These are phyloP conservation scores for Phytophthora tubulina DNA, from an alignment of 352 stramenopile genomes.

Conservation along the genomic window DNA sequence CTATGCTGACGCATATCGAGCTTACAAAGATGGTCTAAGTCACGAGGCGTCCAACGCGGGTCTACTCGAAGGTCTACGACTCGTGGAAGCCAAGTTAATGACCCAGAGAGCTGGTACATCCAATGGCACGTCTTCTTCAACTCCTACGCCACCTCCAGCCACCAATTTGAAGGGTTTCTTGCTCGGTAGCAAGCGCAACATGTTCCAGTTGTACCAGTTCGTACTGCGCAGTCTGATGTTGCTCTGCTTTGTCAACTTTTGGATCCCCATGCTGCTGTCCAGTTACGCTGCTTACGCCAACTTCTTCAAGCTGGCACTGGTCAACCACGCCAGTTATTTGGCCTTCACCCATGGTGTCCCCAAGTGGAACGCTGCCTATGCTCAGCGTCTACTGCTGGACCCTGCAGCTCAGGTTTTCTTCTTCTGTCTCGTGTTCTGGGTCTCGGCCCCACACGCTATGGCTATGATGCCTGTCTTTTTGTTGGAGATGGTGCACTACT, in stretches of 20 bases:
- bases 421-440: conserved; percentile 89
- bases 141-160: conserved; percentile 15
- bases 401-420: conserved; percentile 85
- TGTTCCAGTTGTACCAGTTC: conserved; percentile 84
- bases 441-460: conserved; percentile 78
- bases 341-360: conserved; percentile 82
- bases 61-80: conserved; percentile 73
- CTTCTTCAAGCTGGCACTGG: conserved; percentile 87
- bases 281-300: conserved; percentile 59
- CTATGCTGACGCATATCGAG: conserved; percentile 76
- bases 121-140: conserved; percentile 1
- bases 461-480: conserved; percentile 84
- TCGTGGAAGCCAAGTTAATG: conserved; percentile 64
- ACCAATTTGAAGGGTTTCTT: conserved; percentile 55
- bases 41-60: conserved; percentile 71
- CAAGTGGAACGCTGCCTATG: conserved; percentile 77
- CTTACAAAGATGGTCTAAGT: conserved; percentile 82
- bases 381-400: conserved; percentile 85
- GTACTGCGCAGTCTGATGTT: conserved; percentile 69
- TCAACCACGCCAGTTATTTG: conserved; percentile 86
- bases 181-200: conserved; percentile 66
- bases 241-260: conserved; percentile 80
- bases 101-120: conserved; percentile 28
- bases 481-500: conserved; percentile 83
- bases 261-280: conserved; percentile 60